A percentile compares a stretch with the other conserved stretches of the same genome.
Conservation (phyloP, 1,284 basidiomycete genomes). For the Tilletia horrida region DNA sequence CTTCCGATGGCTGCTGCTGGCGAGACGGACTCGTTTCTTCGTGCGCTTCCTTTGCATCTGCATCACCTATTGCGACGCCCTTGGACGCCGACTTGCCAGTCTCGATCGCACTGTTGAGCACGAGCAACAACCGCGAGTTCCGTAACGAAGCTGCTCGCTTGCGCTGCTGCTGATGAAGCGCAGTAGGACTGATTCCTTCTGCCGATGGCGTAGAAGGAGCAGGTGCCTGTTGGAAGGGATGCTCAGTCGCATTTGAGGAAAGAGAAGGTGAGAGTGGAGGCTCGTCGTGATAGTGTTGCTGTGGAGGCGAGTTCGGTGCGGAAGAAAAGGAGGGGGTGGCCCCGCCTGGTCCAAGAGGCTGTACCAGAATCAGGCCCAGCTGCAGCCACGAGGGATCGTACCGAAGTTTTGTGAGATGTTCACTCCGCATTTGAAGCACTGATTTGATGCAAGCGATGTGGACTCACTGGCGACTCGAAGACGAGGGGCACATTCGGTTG, state of each 20-base stretch:
- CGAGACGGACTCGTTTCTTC: neutral
- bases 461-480: neutral
- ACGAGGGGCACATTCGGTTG: neutral
- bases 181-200: neutral
- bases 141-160: neutral
- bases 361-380: conserved; percentile 10
- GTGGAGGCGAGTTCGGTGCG: neutral
- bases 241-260: neutral
- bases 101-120: neutral
- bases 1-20: neutral
- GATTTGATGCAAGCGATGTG: no score
- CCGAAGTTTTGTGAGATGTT: neutral
- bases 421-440: no score
- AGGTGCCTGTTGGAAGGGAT: neutral
- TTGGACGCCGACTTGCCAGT: neutral
- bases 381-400: neutral
- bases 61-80: neutral
- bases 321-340: neutral
- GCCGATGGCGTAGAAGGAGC: neutral
- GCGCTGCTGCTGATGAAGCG: neutral
- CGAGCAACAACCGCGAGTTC: neutral
- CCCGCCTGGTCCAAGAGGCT: neutral
- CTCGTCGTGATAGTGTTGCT: neutral
- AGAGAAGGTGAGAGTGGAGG: neutral
- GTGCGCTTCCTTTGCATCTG: neutral